Conservation (phyloP, 331 rosid genomes). For the Telfairia occidentalis region DNA sequence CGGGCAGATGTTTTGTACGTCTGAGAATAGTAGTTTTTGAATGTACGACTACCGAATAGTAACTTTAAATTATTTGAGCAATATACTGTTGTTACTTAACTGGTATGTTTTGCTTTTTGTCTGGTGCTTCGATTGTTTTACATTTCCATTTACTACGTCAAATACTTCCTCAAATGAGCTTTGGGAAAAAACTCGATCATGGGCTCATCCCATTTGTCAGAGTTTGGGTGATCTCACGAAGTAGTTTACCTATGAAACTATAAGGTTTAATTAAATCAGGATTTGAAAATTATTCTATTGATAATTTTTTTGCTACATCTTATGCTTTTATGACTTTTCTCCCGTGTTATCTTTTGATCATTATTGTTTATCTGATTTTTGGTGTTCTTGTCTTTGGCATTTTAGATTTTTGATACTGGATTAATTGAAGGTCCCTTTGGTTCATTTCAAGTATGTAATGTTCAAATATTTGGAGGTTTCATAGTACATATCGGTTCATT, state of each 20-base stretch:
- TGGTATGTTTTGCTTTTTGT: not conserved
- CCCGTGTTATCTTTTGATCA: not conserved
- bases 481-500: conserved; percentile 74
- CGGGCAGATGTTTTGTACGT: not conserved
- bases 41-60: not conserved
- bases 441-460: conserved; percentile 60
- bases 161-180: not conserved
- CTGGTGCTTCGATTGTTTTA: not conserved
- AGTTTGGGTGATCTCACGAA: not conserved
- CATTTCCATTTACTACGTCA: not conserved
- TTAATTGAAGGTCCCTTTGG: conserved; percentile 46
- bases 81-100: not conserved
- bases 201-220: not conserved
- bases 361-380: conserved; percentile 13
- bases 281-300: not conserved
- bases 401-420: conserved; percentile 95
- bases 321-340: not conserved
- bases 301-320: not conserved
- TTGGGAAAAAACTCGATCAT: not conserved
- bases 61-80: not conserved
- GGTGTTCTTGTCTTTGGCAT: conserved; percentile 1
- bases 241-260: not conserved
- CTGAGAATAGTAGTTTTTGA: not conserved
- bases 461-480: conserved; percentile 83
- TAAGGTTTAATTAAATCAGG: not conserved